phyloP scores from a whole-genome alignment of 768 basidiomycete genomes.

The Artomyces pyxidatus region DNA sequence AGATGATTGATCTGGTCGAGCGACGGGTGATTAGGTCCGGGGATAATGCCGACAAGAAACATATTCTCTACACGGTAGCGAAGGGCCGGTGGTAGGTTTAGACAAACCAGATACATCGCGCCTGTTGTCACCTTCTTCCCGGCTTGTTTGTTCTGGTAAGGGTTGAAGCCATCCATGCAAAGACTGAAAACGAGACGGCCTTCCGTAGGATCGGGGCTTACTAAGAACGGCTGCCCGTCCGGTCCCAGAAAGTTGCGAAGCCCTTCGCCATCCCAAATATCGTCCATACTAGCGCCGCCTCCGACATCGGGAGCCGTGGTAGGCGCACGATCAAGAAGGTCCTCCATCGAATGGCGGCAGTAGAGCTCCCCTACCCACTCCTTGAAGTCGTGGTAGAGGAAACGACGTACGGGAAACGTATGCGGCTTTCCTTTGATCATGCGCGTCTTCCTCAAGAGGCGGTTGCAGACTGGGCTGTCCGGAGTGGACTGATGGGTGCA shows the following conservation, averaged over 20 bases:
- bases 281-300: not conserved
- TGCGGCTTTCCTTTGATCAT: not conserved
- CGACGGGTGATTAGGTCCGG: constrained; percentile 31
- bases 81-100: constrained; percentile 29
- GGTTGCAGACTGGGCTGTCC: not conserved
- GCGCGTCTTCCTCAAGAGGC: not conserved
- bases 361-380: not conserved
- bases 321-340: not conserved
- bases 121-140: constrained; percentile 20
- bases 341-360: constrained; percentile 3
- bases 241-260: not conserved
- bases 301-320: not conserved
- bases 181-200: constrained; percentile 25
- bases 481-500: not conserved
- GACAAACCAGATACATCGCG: constrained; percentile 25
- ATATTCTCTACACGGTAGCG: constrained; percentile 32
- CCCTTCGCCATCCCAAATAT: constrained; percentile 6
- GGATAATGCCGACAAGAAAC: constrained; percentile 33
- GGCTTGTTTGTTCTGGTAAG: constrained; percentile 23
- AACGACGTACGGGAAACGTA: not conserved
- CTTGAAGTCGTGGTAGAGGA: constrained; percentile 5
- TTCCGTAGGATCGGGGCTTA: not conserved
- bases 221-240: constrained; percentile 3
- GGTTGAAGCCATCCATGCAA: constrained; percentile 31
- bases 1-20: constrained; percentile 29